Percentiles rank a stretch among this genome's conserved stretches.
These are phyloP conservation scores for Tuber calosporum DNA, from an alignment of 495 filamentous ascomycete species.

Conservation along the genomic window DNA sequence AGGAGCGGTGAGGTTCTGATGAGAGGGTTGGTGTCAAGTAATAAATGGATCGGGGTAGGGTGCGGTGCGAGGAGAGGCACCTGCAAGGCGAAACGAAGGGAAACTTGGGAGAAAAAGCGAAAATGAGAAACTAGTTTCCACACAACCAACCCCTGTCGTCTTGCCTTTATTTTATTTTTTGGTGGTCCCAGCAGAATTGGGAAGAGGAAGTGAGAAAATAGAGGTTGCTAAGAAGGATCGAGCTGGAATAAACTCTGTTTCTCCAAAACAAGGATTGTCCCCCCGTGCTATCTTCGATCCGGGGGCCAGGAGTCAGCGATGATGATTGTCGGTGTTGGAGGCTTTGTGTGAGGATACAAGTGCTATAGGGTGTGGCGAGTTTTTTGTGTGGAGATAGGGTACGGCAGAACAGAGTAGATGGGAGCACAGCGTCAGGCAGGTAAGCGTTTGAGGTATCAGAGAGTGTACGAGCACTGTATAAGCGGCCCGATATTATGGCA, in stretches of 20 bases:
- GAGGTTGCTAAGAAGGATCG: not conserved
- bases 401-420: not conserved
- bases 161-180: not conserved
- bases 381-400: not conserved
- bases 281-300: not conserved
- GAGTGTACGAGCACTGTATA: not conserved
- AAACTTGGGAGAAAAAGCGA: constrained; percentile 9
- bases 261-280: not conserved
- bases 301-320: not conserved
- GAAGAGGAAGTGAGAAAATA: not conserved
- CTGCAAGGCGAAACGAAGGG: not conserved
- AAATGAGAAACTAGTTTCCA: constrained; percentile 20
- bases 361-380: not conserved
- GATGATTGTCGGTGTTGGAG: not conserved
- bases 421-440: constrained; percentile 17
- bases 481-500: not conserved
- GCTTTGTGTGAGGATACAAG: not conserved
- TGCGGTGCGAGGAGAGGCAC: constrained; percentile 15
- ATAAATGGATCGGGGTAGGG: constrained; percentile 24
- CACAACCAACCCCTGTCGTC: not conserved
- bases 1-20: constrained; percentile 13
- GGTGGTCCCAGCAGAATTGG: not conserved
- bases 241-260: not conserved
- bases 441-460: not conserved
- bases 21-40: constrained; percentile 21